These are phyloP conservation scores for Alisma plantagoaquatica DNA, from an alignment of 106 monocot species.

Conservation along the genomic window DNA sequence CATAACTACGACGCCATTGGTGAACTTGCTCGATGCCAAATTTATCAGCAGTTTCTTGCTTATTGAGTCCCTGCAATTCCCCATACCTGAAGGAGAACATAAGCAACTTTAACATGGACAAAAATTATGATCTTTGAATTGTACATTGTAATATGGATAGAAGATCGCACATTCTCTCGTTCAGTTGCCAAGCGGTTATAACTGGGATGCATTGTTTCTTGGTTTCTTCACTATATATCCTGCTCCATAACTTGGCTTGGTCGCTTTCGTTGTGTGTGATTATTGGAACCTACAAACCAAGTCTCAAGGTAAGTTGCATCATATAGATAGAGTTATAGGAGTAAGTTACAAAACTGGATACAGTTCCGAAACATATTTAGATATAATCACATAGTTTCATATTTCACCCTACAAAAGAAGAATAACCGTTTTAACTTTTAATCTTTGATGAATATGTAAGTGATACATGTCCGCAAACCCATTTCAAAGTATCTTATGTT, in stretches of 20 bases:
- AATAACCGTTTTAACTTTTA: too few relatives aligned
- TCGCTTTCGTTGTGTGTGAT: conserved; percentile 72
- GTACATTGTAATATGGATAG: neutral
- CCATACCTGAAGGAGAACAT: conserved; percentile 59
- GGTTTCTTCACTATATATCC: conserved; percentile 70
- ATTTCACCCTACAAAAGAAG: neutral
- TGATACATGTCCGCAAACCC: too few relatives aligned
- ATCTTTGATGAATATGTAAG: too few relatives aligned
- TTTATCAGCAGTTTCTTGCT: conserved; percentile 90
- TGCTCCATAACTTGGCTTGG: conserved; percentile 57
- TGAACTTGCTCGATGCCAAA: conserved; percentile 89
- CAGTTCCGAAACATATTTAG: too few relatives aligned
- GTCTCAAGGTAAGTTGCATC: too few relatives aligned
- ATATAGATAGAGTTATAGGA: too few relatives aligned
- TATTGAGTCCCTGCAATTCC: conserved; percentile 92
- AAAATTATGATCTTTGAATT: neutral
- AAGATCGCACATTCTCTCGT: conserved; percentile 84
- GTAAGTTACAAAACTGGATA: too few relatives aligned
- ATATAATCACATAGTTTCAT: neutral
- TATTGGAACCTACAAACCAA: conserved; percentile 67
- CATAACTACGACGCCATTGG: conserved; percentile 96
- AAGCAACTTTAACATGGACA: neutral
- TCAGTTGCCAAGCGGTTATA: conserved; percentile 89
- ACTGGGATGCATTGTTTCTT: conserved; percentile 85
- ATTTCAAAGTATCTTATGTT: too few relatives aligned